phyloP scores from a whole-genome alignment of 2,329 filamentous ascomycete genomes.

The Xylariaceae sp. region DNA sequence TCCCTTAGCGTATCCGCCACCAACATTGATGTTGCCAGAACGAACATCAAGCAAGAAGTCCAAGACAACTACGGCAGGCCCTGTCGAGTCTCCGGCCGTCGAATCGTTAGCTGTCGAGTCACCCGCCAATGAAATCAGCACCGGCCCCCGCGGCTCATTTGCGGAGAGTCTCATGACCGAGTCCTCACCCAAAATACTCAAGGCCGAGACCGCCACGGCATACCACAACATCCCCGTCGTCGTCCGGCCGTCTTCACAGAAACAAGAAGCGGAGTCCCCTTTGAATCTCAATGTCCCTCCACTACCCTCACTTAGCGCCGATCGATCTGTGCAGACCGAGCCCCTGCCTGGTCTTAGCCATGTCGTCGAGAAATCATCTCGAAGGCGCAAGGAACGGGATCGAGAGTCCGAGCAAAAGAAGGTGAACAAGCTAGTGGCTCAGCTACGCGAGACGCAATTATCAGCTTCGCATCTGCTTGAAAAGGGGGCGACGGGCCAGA shows the following conservation, averaged over 20 bases:
- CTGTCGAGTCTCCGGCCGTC: slow-evolving; percentile 1
- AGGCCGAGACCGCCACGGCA: slow-evolving; percentile 38
- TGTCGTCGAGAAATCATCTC: slow-evolving; percentile 1
- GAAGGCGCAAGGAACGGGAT: slow-evolving; percentile 27
- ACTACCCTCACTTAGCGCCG: slow-evolving; percentile 7
- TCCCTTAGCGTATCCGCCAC: slow-evolving; percentile 1
- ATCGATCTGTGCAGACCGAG: slow-evolving; percentile 16
- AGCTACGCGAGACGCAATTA: slow-evolving; percentile 5
- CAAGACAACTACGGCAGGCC: background rate
- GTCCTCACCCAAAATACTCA: slow-evolving; percentile 38
- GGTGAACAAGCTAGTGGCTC: slow-evolving; percentile 20
- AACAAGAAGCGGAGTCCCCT: slow-evolving; percentile 20
- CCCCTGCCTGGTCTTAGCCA: slow-evolving; percentile 3
- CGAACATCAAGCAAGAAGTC: slow-evolving; percentile 30
- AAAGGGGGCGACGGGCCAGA: background rate
- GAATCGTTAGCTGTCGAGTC: no score
- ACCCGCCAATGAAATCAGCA: slow-evolving; percentile 2
- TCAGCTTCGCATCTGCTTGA: slow-evolving; percentile 1
- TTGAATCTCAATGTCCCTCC: slow-evolving; percentile 26
- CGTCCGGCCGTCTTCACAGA: slow-evolving; percentile 23
- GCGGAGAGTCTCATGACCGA: slow-evolving; percentile 38
- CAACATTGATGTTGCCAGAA: slow-evolving; percentile 20
- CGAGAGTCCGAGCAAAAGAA: slow-evolving; percentile 31
- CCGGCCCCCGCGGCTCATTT: slow-evolving; percentile 30
- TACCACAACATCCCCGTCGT: slow-evolving; percentile 35